Evolutionary conservation across 441 rosid genomes (phyloP), one percentile per base, ranked within the genome.

Genomic region (Gossypium davidsonii): DNA sequence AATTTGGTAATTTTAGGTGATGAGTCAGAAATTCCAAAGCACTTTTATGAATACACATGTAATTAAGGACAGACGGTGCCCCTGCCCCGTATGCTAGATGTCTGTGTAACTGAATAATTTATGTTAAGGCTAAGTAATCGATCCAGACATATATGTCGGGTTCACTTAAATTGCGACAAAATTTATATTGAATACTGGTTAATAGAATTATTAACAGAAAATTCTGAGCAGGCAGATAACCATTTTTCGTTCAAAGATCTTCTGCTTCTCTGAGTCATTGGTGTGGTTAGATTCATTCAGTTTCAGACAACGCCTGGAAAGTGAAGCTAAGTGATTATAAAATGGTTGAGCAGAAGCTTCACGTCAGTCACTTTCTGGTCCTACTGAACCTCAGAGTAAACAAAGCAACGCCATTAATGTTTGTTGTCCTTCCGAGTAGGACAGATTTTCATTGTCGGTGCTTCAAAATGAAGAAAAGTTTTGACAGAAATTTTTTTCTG

Each of bases 271-370:
- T 1, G 44, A 8, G 44, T 39, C 11, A 37, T 44, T n/a, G 11
- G 0, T 44, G 52, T 42, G 53, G 2, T 21, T 44, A 26, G 58
- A 67, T 49, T 26, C 46, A 15, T 4, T 51, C 59, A 28, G 34
- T n/a, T 4, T 18, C 51, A 39, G 39, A 66, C 39, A n/a, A 26
- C 1, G 10, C 17, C n/a, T 8, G 71, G 14, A 25, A 67, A 21
- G 23, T 48, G 5, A 8, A 7, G 23, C 71, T 48, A 7, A 67
- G 28, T 26, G 10, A 56, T 26, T 25, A 48, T 8, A 60, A 11
- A 39, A 64, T 44, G 44, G 34, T 67, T 49, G 23, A 23, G 17
- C 71, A 26, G 71, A n/a, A 67, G 42, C 39, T 48, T 67, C 42
- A 48, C 9, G 21, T 25, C 23, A n/a, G 39, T 67, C 21, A 67